These are phyloP conservation scores for Candida boidinii DNA, from an alignment of 805 yeast genomes.

Conservation along the genomic window DNA sequence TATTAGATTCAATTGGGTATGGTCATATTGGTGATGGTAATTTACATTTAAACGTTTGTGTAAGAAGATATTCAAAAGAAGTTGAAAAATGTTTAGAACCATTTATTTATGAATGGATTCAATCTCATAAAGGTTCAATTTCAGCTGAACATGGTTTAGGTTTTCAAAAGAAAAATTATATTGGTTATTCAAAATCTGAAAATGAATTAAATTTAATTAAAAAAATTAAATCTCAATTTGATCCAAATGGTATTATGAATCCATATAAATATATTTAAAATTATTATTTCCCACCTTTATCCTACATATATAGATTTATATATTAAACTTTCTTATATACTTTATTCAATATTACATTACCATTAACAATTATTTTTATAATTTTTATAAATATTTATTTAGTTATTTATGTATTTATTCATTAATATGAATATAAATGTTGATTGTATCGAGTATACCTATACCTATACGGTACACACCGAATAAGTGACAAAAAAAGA, in stretches of 20 bases:
- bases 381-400: too few species aligned
- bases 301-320: too few species aligned
- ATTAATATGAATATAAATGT: too few species aligned
- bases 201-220: conserved; percentile 68
- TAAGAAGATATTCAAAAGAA: conserved; percentile 68
- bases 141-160: conserved; percentile 98
- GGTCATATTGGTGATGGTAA: conserved; percentile 99
- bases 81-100: conserved; percentile 86
- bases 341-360: too few species aligned
- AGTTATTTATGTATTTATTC: too few species aligned
- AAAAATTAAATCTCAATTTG: conserved; percentile 70
- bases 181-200: conserved; percentile 74
- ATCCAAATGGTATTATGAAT: conserved; percentile 87
- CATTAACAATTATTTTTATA: too few species aligned
- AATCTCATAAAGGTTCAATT: conserved; percentile 69
- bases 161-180: conserved; percentile 87
- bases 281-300: too few species aligned
- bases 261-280: conserved; percentile 81
- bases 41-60: conserved; percentile 87
- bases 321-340: too few species aligned
- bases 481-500: not conserved
- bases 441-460: too few species aligned
- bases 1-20: conserved; percentile 84
- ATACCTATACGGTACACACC: too few species aligned
- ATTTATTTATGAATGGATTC: conserved; percentile 87